Conservation (phyloP, 2,329 filamentous ascomycete species). For the Cladosporium sp. region DNA sequence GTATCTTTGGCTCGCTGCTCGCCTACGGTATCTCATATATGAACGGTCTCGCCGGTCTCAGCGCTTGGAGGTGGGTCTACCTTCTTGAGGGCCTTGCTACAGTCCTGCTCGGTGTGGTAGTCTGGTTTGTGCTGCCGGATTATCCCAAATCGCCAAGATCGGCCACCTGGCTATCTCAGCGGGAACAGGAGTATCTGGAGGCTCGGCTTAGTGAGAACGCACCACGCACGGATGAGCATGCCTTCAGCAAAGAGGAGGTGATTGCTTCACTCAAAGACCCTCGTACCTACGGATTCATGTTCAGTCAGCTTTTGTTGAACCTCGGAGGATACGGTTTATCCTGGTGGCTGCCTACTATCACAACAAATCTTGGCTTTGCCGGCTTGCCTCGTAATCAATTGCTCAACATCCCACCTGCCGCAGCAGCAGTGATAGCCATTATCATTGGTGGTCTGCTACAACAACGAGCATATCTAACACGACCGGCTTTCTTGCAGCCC, state of each 20-base stretch:
- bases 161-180: constrained; percentile 43
- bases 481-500: constrained; percentile 44
- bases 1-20: constrained; percentile 45
- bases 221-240: constrained; percentile 41
- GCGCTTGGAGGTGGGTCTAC: constrained; percentile 12
- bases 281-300: constrained; percentile 38
- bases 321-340: constrained; percentile 1
- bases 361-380: constrained; percentile 6
- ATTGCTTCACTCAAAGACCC: constrained; percentile 38
- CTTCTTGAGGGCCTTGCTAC: constrained; percentile 49
- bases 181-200: constrained; percentile 52
- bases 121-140: constrained; percentile 57
- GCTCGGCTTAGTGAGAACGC: constrained; percentile 47
- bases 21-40: constrained; percentile 42
- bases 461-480: constrained; percentile 41
- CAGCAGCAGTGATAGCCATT: constrained; percentile 10
- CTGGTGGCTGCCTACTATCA: constrained; percentile 10
- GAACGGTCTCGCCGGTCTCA: constrained; percentile 6
- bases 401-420: neutral
- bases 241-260: constrained; percentile 4
- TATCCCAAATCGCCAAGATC: constrained; percentile 7
- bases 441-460: constrained; percentile 43
- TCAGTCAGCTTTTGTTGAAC: constrained; percentile 11
- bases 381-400: constrained; percentile 9
- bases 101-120: constrained; percentile 46